phyloP scores from a whole-genome alignment of 192 early-diverging fungal genomes.

The Pilobolus umbonatus region DNA sequence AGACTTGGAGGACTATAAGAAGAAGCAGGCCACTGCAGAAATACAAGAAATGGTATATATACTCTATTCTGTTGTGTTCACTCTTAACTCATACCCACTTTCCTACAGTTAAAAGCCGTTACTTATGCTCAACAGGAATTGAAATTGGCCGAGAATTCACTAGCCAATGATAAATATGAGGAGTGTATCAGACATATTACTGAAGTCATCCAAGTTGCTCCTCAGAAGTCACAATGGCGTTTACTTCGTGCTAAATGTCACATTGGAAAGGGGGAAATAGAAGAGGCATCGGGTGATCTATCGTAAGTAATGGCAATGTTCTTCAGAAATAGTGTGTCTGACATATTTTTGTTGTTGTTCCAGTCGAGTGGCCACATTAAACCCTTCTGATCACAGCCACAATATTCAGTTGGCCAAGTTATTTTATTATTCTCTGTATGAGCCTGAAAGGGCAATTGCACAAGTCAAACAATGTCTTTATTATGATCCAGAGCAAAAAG shows the following conservation, averaged over 20 bases:
- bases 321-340: background rate
- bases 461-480: constrained; percentile 82
- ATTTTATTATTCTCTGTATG: constrained; percentile 63
- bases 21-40: background rate
- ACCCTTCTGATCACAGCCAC: constrained; percentile 59
- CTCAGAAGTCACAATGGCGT: constrained; percentile 49
- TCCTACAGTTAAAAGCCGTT: constrained; percentile 25
- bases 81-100: background rate
- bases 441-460: constrained; percentile 62
- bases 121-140: constrained; percentile 37
- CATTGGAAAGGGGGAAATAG: constrained; percentile 65
- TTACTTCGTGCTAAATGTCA: constrained; percentile 71
- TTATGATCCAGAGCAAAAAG: constrained; percentile 88
- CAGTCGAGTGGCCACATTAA: constrained; percentile 70
- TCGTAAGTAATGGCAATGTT: constrained; percentile 29
- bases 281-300: constrained; percentile 82
- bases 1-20: constrained; percentile 52
- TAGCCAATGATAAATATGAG: constrained; percentile 39
- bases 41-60: constrained; percentile 8
- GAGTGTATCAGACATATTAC: constrained; percentile 48
- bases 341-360: background rate
- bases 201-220: constrained; percentile 50
- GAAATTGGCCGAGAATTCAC: constrained; percentile 32
- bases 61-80: background rate
- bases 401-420: constrained; percentile 65